Conservation (phyloP, 441 rosid species). For the Populus trichocarpa region DNA sequence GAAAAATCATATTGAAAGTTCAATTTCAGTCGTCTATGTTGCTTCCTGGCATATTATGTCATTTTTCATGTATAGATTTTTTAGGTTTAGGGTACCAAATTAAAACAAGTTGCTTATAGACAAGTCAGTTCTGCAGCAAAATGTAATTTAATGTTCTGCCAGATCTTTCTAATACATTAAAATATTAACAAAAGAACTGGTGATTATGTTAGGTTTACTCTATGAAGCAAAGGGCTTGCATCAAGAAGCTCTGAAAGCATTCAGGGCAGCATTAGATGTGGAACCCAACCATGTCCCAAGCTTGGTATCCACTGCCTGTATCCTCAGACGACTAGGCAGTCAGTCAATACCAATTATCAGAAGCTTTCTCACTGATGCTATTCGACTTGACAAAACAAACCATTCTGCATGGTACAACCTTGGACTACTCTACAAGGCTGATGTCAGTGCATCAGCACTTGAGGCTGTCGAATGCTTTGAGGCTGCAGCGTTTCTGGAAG, state of each 20-base stretch:
- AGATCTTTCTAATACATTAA: too few relatives aligned
- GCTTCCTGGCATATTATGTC: neutral
- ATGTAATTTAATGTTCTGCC: neutral
- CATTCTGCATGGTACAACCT: conserved; percentile 79
- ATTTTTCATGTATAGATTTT: neutral
- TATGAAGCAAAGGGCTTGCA: conserved; percentile 54
- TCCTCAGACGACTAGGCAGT: conserved; percentile 46
- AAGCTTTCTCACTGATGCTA: conserved; percentile 77
- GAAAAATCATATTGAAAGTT: neutral
- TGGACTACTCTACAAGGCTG: conserved; percentile 57
- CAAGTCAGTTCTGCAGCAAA: neutral
- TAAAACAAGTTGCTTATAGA: neutral
- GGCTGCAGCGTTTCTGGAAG: conserved; percentile 69
- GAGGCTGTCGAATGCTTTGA: conserved; percentile 81
- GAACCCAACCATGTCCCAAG: conserved; percentile 72
- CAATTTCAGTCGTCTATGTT: neutral
- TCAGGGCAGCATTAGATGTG: conserved; percentile 52
- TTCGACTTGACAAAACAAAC: conserved; percentile 61
- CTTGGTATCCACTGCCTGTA: conserved; percentile 63
- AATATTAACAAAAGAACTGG: neutral
- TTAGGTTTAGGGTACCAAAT: neutral
- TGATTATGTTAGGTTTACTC: conserved; percentile 52
- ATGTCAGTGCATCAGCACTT: conserved; percentile 37
- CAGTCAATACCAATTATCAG: conserved; percentile 45
- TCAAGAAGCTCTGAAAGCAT: conserved; percentile 63